Percentiles rank a stretch among this genome's conserved stretches.
phyloP scores from a whole-genome alignment of 169 alveolate species.

The Babesia bovis region DNA sequence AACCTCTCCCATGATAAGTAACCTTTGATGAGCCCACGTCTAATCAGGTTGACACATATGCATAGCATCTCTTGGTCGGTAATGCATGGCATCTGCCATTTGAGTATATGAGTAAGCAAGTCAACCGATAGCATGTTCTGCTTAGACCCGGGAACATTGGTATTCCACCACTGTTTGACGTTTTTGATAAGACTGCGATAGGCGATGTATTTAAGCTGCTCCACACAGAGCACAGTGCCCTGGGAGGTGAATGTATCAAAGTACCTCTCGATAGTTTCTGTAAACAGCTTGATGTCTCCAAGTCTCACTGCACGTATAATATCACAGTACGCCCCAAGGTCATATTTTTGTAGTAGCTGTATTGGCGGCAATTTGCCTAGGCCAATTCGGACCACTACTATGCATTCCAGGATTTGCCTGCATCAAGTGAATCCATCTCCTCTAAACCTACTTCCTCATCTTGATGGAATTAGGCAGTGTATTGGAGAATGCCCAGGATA shows the following conservation, averaged over 20 bases:
- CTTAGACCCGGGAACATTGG: conserved; percentile 63
- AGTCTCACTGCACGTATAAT: conserved; percentile 70
- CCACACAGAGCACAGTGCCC: conserved; percentile 84
- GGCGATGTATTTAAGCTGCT: conserved; percentile 77
- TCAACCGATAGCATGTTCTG: conserved; percentile 72
- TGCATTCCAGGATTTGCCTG: conserved; percentile 81
- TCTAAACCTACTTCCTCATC: conserved; percentile 60
- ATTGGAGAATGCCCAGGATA: conserved; percentile 76
- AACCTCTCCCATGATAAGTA: conserved; percentile 84
- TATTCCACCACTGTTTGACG: conserved; percentile 75
- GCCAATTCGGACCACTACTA: conserved; percentile 80
- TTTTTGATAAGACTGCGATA: conserved; percentile 78
- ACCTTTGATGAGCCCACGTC: conserved; percentile 82
- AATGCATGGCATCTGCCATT: conserved; percentile 60
- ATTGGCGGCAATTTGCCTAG: conserved; percentile 79
- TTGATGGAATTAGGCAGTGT: conserved; percentile 66
- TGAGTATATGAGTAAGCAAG: conserved; percentile 64
- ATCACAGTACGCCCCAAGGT: conserved; percentile 75
- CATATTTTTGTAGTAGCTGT: conserved; percentile 70
- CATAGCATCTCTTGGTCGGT: conserved; percentile 81
- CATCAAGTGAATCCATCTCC: background rate
- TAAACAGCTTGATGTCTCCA: conserved; percentile 73
- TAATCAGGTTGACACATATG: conserved; percentile 80
- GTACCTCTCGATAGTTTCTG: conserved; percentile 61
- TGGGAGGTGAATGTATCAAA: conserved; percentile 68